Evolutionary conservation across 2,329 filamentous ascomycete species (phyloP), one percentile per base, ranked within the genome.

Genomic region (Phoma sp.): DNA sequence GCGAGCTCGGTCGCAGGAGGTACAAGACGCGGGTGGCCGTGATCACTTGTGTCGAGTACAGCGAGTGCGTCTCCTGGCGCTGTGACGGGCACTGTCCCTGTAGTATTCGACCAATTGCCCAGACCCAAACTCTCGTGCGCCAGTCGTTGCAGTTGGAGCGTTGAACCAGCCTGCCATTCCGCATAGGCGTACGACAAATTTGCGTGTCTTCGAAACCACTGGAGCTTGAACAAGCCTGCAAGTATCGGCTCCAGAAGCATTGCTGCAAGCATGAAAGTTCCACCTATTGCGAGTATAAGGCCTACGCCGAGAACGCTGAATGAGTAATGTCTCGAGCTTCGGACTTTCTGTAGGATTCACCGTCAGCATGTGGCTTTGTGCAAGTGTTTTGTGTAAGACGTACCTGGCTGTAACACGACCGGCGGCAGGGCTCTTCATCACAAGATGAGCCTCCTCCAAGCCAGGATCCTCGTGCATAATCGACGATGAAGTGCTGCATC

Each of bases 121-220:
- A 51, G 21, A 2, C 60, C 60, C 6, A 64, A 9, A 10, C 35
- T 46, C 43, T 69, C 64, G 31, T 68, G 59, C 2, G 64, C 65
- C 13, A 66, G 47, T 13, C 65, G 52, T 36, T 69, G 67, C 0
- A 68, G 44, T 33, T 69, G 64, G 2, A 67, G 37, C 5, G 57
- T 59, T 15, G 62, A 59, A 22, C 58, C 55, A 4, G 51, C 48
- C 12, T 63, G 47, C 67, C 66, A 70, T 40, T 69, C 64, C 0
- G 57, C 43, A n/a, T 38, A 37, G 6, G 50, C 48, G 35, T 67
- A 65, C 3, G 17, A 21, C 6, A 51, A 2, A 2, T 19, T 40
- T 3, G 19, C 22, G 22, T 46, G 41, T 6, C 21, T 15, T 17
- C 35, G 33, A 6, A 35, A 22, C 31, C 37, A 36, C 1, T 10